Conservation (phyloP, 306 rosid species). For the Trifolium pratense region DNA sequence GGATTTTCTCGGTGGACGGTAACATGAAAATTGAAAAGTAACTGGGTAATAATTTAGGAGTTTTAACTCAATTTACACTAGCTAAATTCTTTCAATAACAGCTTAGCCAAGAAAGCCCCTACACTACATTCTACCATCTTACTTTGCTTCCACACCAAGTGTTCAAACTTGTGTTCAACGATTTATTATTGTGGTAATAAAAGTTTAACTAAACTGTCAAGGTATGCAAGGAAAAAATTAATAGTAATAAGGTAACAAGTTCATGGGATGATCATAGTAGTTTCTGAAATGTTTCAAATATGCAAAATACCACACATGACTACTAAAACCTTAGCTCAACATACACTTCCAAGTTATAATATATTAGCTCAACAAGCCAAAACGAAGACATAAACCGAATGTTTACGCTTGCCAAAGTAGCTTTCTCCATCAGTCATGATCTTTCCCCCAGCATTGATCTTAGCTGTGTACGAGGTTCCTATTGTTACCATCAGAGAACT, state of each 20-base stretch:
- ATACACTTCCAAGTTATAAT: neutral
- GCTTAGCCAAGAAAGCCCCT: neutral
- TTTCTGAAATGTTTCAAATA: neutral
- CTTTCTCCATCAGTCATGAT: neutral
- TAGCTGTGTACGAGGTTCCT: neutral
- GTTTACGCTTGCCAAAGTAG: neutral
- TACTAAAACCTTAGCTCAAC: neutral
- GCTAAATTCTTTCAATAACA: neutral
- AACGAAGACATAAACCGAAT: neutral
- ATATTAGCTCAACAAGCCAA: neutral
- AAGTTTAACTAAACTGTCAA: neutral
- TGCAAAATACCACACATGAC: neutral
- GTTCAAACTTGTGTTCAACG: neutral
- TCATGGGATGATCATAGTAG: neutral
- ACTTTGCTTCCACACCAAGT: slow-evolving; percentile 7
- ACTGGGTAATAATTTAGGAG: neutral
- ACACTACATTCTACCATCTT: neutral
- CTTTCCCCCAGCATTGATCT: neutral
- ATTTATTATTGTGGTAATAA: neutral
- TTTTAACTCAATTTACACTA: neutral
- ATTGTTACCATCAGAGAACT: neutral
- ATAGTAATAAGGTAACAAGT: neutral
- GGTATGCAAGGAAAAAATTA: neutral
- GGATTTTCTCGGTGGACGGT: neutral
- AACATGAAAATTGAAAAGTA: too few relatives aligned